Evolutionary conservation across 371 early-diverging fungal species (phyloP).

Genomic region (Mortierella sp.): DNA sequence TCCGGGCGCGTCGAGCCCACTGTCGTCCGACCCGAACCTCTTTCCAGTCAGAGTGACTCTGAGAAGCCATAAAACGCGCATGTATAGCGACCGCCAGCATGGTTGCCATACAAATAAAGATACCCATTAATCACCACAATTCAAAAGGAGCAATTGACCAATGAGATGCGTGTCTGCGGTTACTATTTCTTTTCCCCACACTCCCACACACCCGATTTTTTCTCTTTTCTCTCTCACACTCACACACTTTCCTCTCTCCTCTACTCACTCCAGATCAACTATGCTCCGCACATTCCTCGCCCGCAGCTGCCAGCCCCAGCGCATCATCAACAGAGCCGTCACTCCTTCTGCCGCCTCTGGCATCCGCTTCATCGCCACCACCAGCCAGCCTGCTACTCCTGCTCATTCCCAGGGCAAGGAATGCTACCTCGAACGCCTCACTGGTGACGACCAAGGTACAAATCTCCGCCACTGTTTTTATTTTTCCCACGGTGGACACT

Average conservation of each 20-base stretch:
- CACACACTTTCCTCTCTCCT: not conserved
- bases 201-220: too few species aligned
- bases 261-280: not conserved
- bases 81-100: not conserved
- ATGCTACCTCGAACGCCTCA: slow-evolving; percentile 73
- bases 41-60: not conserved
- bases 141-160: not conserved
- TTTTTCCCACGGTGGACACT: slow-evolving; percentile 35
- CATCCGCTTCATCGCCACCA: slow-evolving; percentile 48
- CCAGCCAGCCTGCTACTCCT: slow-evolving; percentile 17
- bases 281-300: slow-evolving; percentile 56
- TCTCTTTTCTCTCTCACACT: too few species aligned
- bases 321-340: slow-evolving; percentile 21
- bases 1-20: not conserved
- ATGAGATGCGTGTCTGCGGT: too few species aligned
- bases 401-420: slow-evolving; percentile 60
- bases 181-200: too few species aligned
- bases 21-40: not conserved
- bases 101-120: not conserved
- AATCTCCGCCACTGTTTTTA: not conserved
- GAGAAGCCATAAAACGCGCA: not conserved
- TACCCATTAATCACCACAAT: not conserved
- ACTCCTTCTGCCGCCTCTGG: slow-evolving; percentile 20
- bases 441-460: slow-evolving; percentile 67
- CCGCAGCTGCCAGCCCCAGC: slow-evolving; percentile 44